Evolutionary conservation across 768 basidiomycete species (phyloP).

Genomic region (Amanita fuliginea): DNA sequence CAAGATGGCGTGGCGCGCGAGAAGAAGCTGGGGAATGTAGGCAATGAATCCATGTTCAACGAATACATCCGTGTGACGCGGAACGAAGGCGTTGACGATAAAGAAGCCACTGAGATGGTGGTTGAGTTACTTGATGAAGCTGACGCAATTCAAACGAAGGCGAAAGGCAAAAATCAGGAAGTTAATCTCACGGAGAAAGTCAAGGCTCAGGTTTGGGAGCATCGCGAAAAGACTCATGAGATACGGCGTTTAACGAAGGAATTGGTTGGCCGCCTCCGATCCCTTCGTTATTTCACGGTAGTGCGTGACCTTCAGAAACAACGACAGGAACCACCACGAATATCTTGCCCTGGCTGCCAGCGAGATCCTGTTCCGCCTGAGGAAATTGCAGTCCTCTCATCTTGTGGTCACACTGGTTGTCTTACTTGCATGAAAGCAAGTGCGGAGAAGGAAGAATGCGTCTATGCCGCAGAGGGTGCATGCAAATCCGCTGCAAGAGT

Average conservation of each 20-base stretch:
- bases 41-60: conserved; percentile 68
- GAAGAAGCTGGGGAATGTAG: conserved; percentile 49
- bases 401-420: conserved; percentile 88
- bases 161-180: conserved; percentile 44
- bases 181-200: conserved; percentile 40
- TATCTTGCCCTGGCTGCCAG: conserved; percentile 55
- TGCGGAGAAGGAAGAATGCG: conserved; percentile 74
- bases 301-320: conserved; percentile 84
- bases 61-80: conserved; percentile 65
- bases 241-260: conserved; percentile 81
- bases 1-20: conserved; percentile 58
- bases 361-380: conserved; percentile 43
- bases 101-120: conserved; percentile 59
- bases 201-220: conserved; percentile 64
- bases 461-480: conserved; percentile 53
- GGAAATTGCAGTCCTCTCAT: conserved; percentile 78
- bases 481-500: conserved; percentile 75
- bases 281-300: conserved; percentile 84
- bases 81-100: conserved; percentile 66
- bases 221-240: conserved; percentile 80
- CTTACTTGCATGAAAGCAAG: conserved; percentile 57
- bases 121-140: conserved; percentile 51
- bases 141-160: conserved; percentile 34
- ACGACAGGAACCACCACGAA: conserved; percentile 41
- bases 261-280: conserved; percentile 81